Base-by-base conservation (phyloP, 495 filamentous ascomycete genomes). In the Amorphotheca resinae region DNA sequence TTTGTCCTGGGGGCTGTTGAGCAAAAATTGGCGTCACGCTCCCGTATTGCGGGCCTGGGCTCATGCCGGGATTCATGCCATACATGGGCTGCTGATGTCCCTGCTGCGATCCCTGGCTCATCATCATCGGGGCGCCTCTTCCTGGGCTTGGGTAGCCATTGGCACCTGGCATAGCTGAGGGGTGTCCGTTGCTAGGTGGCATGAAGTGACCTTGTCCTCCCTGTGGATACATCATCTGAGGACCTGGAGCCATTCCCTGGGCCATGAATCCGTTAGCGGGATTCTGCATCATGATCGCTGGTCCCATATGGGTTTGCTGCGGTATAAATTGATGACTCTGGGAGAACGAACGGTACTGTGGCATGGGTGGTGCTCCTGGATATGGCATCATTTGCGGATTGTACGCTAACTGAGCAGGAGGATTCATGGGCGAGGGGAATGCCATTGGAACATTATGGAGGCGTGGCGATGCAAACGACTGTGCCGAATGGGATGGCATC, bases 251-350 rank as follows among this genome's bases (percentile, higher is more conserved):
- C 76, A 76, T 73, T 9, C 68, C 68, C 30, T 69, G 66, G 3
- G 67, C 65, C 14, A 55, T 30, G 32, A 55, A 58, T 54, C 42
- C 39, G 22, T 15, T 25, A 39, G 80, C 82, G 22, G 76, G 75
- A 33, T 80, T 79, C 53, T 80, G 84, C 46, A 85, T 77, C 84
- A 91, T 88, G 71, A 89, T 81, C 1, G 80, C 79, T 4, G 64
- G 64, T 22, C 73, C 79, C 56, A 84, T 80, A 51, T 77, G 78
- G 6, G 68, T 64, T 34, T 69, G 74, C 46, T 81, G 81, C 18
- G 73, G 75, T 33, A 81, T 66, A 47, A 82, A 88, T 45, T 80
- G 82, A 7, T 66, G 66, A 22, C 68, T 76, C 50, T 74, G 72
- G 15, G 72, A 74, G 32, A 67, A 60, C 41, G 68, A 74, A 16